A percentile compares a stretch with the other conserved stretches of the same genome.
Evolutionary conservation across 2,329 filamentous ascomycete genomes (phyloP).

Genomic region (Fusarium buxicola): DNA sequence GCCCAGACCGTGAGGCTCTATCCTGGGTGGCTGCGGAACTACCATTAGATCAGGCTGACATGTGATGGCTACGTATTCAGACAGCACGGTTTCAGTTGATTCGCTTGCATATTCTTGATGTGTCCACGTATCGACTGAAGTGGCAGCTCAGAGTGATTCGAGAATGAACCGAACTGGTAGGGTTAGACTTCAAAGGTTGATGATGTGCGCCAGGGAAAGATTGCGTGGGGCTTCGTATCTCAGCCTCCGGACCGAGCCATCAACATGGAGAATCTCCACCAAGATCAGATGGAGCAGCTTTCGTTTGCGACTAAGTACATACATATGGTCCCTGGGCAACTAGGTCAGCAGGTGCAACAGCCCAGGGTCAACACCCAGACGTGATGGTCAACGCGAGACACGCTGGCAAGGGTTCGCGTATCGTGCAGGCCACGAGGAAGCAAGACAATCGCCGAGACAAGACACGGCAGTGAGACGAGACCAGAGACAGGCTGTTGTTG

Average conservation of each 20-base stretch:
- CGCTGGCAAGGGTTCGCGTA: conserved; percentile 1
- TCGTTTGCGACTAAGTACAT: no score
- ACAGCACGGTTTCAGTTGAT: neutral
- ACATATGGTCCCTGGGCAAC: conserved; percentile 14
- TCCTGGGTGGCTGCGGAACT: neutral
- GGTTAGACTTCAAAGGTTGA: no score
- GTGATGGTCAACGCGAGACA: conserved; percentile 19
- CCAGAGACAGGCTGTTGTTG: neutral
- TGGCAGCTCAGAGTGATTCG: neutral
- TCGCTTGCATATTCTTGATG: neutral
- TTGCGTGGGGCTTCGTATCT: conserved; percentile 7
- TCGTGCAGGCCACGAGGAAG: conserved; percentile 1
- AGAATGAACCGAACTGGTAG: neutral
- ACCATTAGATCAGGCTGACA: conserved; percentile 16
- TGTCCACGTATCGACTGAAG: neutral
- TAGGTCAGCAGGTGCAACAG: conserved; percentile 20
- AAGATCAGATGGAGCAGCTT: neutral
- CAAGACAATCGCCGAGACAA: neutral
- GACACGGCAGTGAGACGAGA: conserved; percentile 5
- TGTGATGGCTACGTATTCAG: conserved; percentile 16
- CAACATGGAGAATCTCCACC: conserved; percentile 2
- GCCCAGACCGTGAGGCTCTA: conserved; percentile 9
- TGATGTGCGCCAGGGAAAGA: neutral
- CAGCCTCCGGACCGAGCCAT: neutral
- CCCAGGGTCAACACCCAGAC: conserved; percentile 1